A percentile compares a stretch with the other conserved stretches of the same genome.
Evolutionary conservation across 2,329 filamentous ascomycete genomes (phyloP).

Genomic region (Fusarium falciforme): DNA sequence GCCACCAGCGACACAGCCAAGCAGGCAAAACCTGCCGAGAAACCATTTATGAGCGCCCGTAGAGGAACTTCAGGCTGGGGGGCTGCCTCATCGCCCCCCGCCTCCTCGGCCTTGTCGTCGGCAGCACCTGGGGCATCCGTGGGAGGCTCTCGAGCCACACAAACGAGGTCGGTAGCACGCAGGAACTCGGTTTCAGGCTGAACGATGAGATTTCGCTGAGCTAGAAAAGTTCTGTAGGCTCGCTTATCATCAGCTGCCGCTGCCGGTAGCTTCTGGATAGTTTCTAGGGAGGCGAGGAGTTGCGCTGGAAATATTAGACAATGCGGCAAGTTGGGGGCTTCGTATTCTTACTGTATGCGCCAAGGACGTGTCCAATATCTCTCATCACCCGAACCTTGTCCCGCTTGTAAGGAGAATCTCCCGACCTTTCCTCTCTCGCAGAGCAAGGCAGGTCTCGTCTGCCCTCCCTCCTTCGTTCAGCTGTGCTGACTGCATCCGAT

Average conservation of each 20-base stretch:
- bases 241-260: constrained; percentile 62
- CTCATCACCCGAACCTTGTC: not conserved
- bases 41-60: constrained; percentile 19
- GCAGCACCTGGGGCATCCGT: constrained; percentile 4
- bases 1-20: constrained; percentile 22
- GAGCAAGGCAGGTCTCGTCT: constrained; percentile 1
- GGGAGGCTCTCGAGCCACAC: constrained; percentile 3
- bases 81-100: too few species aligned
- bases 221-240: constrained; percentile 66
- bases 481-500: constrained; percentile 61
- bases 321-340: too few species aligned
- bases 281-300: constrained; percentile 67
- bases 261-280: constrained; percentile 61
- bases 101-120: not conserved
- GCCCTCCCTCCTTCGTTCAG: too few species aligned
- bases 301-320: constrained; percentile 57
- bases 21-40: constrained; percentile 30
- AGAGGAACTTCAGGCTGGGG: constrained; percentile 13
- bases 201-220: constrained; percentile 61
- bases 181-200: constrained; percentile 71
- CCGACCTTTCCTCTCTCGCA: constrained; percentile 17
- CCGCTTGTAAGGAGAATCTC: too few species aligned
- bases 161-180: constrained; percentile 46
- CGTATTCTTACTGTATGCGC: constrained; percentile 21
- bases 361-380: constrained; percentile 4